phyloP scores from a whole-genome alignment of 1,139 yeast genomes.

The Saccharomyces uvarum region DNA sequence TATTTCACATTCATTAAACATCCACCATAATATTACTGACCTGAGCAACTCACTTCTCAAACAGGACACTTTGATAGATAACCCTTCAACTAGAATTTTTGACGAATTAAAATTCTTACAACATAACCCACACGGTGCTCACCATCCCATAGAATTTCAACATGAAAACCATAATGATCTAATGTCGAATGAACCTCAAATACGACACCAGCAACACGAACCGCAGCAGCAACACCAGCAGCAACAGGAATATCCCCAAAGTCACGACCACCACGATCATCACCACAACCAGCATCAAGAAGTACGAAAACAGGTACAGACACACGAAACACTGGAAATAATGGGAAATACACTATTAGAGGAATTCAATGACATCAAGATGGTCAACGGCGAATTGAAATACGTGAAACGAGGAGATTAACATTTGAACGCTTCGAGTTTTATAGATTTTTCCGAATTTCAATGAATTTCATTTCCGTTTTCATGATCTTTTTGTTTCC shows the following conservation, averaged over 20 bases:
- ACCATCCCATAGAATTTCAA: not conserved
- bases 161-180: not conserved
- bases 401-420: not conserved
- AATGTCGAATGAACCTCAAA: not conserved
- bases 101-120: not conserved
- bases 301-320: not conserved
- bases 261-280: not conserved
- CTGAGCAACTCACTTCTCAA: not conserved
- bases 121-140: not conserved
- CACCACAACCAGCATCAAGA: not conserved
- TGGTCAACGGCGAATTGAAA: conserved; percentile 7
- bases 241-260: not conserved
- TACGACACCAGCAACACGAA: not conserved
- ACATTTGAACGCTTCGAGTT: not conserved
- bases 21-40: not conserved
- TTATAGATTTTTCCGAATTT: not conserved
- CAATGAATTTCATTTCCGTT: not conserved
- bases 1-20: not conserved
- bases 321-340: conserved; percentile 9
- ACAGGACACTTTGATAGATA: not conserved
- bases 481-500: not conserved
- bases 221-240: not conserved
- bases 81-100: not conserved
- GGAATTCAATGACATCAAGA: conserved; percentile 7
- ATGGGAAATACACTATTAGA: conserved; percentile 9